Evolutionary conservation across 805 yeast genomes (phyloP).

Genomic region (Debaryomyces castellii): DNA sequence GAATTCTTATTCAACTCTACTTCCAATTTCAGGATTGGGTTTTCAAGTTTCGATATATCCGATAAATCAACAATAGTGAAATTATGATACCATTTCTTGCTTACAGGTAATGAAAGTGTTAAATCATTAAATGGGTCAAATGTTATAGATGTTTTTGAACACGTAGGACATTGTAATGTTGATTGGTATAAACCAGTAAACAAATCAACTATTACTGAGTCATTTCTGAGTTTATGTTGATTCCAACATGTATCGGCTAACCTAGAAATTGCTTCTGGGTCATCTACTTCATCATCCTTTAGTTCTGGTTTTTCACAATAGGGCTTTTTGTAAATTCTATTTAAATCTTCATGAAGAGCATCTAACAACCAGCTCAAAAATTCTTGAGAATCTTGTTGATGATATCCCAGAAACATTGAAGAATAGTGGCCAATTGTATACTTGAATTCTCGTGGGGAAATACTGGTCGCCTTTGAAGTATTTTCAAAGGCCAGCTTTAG

Average conservation of each 20-base stretch:
- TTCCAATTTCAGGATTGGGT: conserved; percentile 46
- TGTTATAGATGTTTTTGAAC: conserved; percentile 76
- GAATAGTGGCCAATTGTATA: conserved; percentile 75
- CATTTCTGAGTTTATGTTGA: conserved; percentile 75
- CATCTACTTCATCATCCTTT: conserved; percentile 56
- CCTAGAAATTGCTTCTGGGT: conserved; percentile 50
- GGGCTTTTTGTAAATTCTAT: conserved; percentile 80
- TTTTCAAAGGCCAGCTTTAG: conserved; percentile 56
- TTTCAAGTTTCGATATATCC: conserved; percentile 1
- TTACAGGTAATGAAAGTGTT: conserved; percentile 84
- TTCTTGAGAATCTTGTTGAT: conserved; percentile 94
- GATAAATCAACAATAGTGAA: conserved; percentile 61
- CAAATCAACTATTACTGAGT: conserved; percentile 79
- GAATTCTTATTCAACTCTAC: conserved; percentile 71
- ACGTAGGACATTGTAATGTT: conserved; percentile 83
- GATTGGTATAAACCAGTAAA: conserved; percentile 92
- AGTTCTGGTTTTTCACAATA: conserved; percentile 86
- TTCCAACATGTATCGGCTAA: conserved; percentile 81
- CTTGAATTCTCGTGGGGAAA: conserved; percentile 77
- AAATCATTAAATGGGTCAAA: conserved; percentile 93
- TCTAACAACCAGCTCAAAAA: conserved; percentile 84
- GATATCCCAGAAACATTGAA: conserved; percentile 73
- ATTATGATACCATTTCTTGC: conserved; percentile 66
- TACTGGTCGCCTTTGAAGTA: conserved; percentile 9
- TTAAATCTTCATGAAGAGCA: conserved; percentile 89